phyloP scores from a whole-genome alignment of 257 asterid species.

The Craterostigma plantagineum region DNA sequence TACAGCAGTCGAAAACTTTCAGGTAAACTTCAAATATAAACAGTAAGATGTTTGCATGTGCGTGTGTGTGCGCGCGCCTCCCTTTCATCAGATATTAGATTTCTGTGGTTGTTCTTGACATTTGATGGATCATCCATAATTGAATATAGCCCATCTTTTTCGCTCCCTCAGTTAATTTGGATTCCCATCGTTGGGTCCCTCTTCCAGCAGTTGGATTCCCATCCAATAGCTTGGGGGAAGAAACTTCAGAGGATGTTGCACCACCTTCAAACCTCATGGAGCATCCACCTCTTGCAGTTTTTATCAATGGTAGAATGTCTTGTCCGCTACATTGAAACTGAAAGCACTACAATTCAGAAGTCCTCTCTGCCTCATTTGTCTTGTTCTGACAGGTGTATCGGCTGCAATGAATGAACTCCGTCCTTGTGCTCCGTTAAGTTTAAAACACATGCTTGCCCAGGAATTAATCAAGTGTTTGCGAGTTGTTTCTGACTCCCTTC shows the following conservation, averaged over 20 bases:
- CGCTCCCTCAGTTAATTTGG: constrained; percentile 63
- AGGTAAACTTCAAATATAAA: constrained; percentile 25
- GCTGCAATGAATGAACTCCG: constrained; percentile 95
- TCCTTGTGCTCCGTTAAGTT: constrained; percentile 80
- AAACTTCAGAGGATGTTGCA: constrained; percentile 52
- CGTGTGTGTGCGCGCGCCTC: background rate
- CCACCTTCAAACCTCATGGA: constrained; percentile 96
- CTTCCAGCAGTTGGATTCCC: constrained; percentile 93
- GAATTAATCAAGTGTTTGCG: constrained; percentile 35
- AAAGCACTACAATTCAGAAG: background rate
- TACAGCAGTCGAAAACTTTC: constrained; percentile 84
- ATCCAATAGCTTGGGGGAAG: constrained; percentile 53
- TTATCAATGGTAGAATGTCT: constrained; percentile 40
- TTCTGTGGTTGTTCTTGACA: no score
- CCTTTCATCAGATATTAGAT: background rate
- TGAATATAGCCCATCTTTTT: constrained; percentile 2
- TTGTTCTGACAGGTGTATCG: constrained; percentile 55
- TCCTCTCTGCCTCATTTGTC: background rate
- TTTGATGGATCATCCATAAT: no score
- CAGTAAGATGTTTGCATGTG: background rate
- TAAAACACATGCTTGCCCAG: constrained; percentile 43
- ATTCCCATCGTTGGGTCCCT: constrained; percentile 73
- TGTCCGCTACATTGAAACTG: background rate
- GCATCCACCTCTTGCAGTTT: constrained; percentile 95
- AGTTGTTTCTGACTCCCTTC: constrained; percentile 69